These are phyloP conservation scores for Tilletia indica DNA, from an alignment of 1,284 basidiomycete genomes.

Conservation along the genomic window DNA sequence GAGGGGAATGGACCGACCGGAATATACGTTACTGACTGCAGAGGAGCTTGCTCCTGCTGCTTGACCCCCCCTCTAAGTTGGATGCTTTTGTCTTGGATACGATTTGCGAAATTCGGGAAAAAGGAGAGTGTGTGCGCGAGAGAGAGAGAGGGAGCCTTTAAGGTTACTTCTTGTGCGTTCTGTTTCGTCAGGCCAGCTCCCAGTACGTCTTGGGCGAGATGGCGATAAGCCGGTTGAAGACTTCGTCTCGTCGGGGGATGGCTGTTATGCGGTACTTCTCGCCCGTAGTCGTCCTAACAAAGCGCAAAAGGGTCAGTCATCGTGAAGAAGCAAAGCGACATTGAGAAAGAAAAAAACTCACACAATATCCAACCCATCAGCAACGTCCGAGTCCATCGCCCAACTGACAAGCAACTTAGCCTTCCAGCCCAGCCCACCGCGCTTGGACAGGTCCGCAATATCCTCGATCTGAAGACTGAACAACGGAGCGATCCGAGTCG, in stretches of 20 bases:
- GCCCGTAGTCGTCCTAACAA: constrained; percentile 33
- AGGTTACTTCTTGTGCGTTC: background rate
- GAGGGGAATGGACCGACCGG: no score
- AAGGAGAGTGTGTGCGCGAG: no score
- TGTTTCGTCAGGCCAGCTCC: constrained; percentile 1
- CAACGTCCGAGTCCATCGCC: constrained; percentile 40
- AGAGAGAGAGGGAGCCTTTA: no score
- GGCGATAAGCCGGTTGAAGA: constrained; percentile 52
- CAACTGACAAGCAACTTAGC: constrained; percentile 50
- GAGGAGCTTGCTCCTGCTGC: no score
- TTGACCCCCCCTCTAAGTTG: no score
- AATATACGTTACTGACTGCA: no score
- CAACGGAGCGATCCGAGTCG: constrained; percentile 28
- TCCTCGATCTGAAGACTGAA: constrained; percentile 51
- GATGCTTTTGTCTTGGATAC: no score
- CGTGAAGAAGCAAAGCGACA: background rate
- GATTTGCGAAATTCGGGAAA: no score
- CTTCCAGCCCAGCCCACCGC: constrained; percentile 56
- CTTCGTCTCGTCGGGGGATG: constrained; percentile 53
- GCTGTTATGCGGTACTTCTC: constrained; percentile 50
- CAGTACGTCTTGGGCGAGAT: constrained; percentile 19
- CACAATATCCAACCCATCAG: constrained; percentile 42
- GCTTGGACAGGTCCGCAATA: constrained; percentile 49
- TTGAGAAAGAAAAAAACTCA: background rate
- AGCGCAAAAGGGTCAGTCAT: background rate